Evolutionary conservation across 441 rosid species (phyloP).

Genomic region (Flueggea neowawraea): DNA sequence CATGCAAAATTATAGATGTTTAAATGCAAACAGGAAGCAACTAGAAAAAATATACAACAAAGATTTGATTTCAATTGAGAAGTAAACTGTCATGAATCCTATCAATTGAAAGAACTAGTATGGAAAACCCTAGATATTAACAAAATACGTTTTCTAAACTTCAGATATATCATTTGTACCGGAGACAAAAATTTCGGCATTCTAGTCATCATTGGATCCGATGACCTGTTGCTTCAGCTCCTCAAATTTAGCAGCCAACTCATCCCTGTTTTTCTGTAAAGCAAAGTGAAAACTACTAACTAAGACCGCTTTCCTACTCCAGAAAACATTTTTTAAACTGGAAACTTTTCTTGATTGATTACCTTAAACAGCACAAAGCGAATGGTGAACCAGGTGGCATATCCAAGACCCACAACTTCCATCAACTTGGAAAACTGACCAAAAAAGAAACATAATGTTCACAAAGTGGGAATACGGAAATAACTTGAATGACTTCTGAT

Average conservation of each 20-base stretch:
- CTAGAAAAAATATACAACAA: no score
- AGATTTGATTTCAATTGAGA: background rate
- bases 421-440: conserved; percentile 77
- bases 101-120: background rate
- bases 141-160: conserved; percentile 1
- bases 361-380: conserved; percentile 90
- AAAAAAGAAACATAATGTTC: no score
- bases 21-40: no score
- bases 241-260: conserved; percentile 53
- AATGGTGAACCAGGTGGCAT: conserved; percentile 70
- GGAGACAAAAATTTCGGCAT: background rate
- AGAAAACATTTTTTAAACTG: background rate
- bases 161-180: background rate
- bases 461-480: background rate
- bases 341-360: background rate
- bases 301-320: background rate
- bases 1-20: no score
- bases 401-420: conserved; percentile 92
- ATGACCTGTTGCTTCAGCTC: conserved; percentile 68
- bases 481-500: background rate
- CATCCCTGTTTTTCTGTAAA: conserved; percentile 72
- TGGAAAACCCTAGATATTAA: conserved; percentile 7
- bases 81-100: background rate
- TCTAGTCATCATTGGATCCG: conserved; percentile 55
- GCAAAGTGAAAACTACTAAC: background rate